Base-by-base conservation (phyloP, 768 basidiomycete species). In the Suillus variegatus region DNA sequence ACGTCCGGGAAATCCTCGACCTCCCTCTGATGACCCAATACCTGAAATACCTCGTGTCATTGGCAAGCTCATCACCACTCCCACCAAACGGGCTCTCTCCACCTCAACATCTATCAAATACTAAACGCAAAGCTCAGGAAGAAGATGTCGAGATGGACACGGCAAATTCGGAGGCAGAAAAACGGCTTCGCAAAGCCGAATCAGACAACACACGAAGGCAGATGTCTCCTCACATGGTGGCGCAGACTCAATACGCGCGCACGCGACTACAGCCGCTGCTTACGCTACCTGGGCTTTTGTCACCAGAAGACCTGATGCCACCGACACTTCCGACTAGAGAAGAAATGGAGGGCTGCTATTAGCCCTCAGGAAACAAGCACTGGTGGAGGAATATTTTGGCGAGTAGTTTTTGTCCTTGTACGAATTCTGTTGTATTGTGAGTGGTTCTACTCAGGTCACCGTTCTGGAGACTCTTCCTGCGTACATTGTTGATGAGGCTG, bases 301-400 rank as follows among this genome's bases (percentile, higher is more conserved):
- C 87, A n/a, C 79, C 88, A 22, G 88, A 90, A 67, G 83, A 89
- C 65, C 82, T 97, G 10, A 72, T 92, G 61, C 87, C 89, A 13
- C 94, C 95, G 0, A 88, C 85, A 69, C 76, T 96, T 77, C 92
- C 93, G 1, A 87, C 86, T 1, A 82, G 85, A 64, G 85, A 86
- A 54, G 92, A 96, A 76, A 90, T 94, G 91, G 93, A 93, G 73
- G 75, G 77, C 25, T 92, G 12, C 74, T 97, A 62, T 82, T 97
- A 64, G 85, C 84, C 28, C 28, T 28, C 28, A 28, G 28, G 28
- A 28, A 28, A 28, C 28, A 28, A 28, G 28, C 28, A 25, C 76
- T 97, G 52, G 86, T 94, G 63, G 90, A 93, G 71, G 94, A 97
- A 75, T 89, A 89, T 68, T 82, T 86, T 69, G 88, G 86, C n/a